These are phyloP conservation scores for Falciphora oryzae DNA, from an alignment of 2,329 filamentous ascomycete genomes.

Conservation along the genomic window DNA sequence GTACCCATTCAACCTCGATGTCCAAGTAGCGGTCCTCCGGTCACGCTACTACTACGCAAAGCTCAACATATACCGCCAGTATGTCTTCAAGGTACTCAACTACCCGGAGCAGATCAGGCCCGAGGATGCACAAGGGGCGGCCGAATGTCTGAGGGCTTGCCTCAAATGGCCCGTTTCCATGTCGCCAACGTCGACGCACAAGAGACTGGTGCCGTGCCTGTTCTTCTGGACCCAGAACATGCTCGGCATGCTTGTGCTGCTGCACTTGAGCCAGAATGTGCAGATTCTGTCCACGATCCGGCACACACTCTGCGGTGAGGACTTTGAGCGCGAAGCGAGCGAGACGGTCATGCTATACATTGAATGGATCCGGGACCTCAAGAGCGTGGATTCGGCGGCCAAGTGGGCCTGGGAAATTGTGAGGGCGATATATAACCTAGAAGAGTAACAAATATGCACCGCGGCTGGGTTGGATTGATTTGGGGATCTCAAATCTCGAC, in stretches of 20 bases:
- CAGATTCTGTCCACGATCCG: constrained; percentile 44
- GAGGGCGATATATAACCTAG: constrained; percentile 38
- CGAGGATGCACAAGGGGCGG: constrained; percentile 50
- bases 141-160: constrained; percentile 50
- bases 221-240: constrained; percentile 61
- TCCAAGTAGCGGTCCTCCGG: constrained; percentile 51
- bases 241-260: constrained; percentile 49
- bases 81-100: constrained; percentile 54
- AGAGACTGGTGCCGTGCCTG: constrained; percentile 51
- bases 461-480: not conserved
- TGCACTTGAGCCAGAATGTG: constrained; percentile 48
- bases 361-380: constrained; percentile 55
- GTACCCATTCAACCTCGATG: constrained; percentile 48
- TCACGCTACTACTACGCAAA: constrained; percentile 55
- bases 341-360: constrained; percentile 47
- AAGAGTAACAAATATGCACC: constrained; percentile 17
- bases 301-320: constrained; percentile 38
- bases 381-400: constrained; percentile 46
- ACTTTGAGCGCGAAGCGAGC: constrained; percentile 44
- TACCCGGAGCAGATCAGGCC: constrained; percentile 46
- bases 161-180: constrained; percentile 55
- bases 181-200: constrained; percentile 50
- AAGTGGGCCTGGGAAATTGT: constrained; percentile 50
- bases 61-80: constrained; percentile 52
- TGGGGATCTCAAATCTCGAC: not conserved